phyloP scores from a whole-genome alignment of 805 yeast species.

The Brettanomyces nanus region DNA sequence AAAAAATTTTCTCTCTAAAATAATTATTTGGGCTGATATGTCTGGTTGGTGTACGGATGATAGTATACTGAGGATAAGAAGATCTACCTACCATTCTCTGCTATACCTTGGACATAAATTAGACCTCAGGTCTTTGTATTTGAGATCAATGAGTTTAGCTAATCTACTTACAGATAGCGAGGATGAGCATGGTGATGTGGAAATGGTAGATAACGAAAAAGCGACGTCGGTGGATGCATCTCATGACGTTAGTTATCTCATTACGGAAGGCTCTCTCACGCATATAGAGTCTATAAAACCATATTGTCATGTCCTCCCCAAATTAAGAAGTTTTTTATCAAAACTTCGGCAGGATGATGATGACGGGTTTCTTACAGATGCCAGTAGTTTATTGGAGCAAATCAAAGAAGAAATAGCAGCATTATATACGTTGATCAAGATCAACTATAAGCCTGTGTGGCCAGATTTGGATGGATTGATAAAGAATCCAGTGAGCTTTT shows the following conservation, averaged over 20 bases:
- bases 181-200: too few species aligned
- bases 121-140: too few species aligned
- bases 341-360: conserved; percentile 21
- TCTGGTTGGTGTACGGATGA: too few species aligned
- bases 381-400: conserved; percentile 48
- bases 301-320: conserved; percentile 21
- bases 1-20: too few species aligned
- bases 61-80: too few species aligned
- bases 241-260: conserved; percentile 7
- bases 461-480: conserved; percentile 64
- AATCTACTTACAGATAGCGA: too few species aligned
- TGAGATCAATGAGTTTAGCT: too few species aligned
- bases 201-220: too few species aligned
- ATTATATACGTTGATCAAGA: conserved; percentile 40
- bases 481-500: conserved; percentile 54
- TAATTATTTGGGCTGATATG: too few species aligned
- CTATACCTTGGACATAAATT: too few species aligned
- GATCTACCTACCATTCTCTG: too few species aligned
- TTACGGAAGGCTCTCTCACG: conserved; percentile 9
- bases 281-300: conserved; percentile 17
- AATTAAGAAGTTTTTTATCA: conserved; percentile 15
- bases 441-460: conserved; percentile 52
- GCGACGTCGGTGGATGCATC: too few species aligned
- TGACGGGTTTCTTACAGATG: conserved; percentile 10
- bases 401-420: conserved; percentile 46